Evolutionary conservation across 2,329 filamentous ascomycete species (phyloP).

Genomic region (Beauveria pseudobassiana): DNA sequence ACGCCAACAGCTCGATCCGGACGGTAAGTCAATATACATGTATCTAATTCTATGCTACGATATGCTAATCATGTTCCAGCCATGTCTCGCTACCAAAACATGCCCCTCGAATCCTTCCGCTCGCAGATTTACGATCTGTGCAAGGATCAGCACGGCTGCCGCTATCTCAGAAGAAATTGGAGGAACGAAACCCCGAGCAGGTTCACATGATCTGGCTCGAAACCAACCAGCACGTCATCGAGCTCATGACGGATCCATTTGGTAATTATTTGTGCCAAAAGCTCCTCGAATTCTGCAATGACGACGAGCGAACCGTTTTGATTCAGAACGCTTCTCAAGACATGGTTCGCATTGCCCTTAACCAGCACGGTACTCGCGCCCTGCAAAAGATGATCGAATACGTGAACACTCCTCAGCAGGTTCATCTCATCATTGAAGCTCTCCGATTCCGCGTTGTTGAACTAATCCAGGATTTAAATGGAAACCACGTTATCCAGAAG

Average conservation of each 20-base stretch:
- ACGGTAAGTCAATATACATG: constrained; percentile 41
- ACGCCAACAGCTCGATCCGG: constrained; percentile 64
- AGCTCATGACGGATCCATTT: constrained; percentile 98
- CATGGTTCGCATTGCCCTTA: constrained; percentile 88
- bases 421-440: constrained; percentile 78
- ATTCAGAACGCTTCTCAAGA: constrained; percentile 84
- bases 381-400: constrained; percentile 99
- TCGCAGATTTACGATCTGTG: constrained; percentile 85
- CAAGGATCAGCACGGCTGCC: constrained; percentile 97
- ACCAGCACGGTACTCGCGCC: constrained; percentile 93
- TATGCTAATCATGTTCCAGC: constrained; percentile 33
- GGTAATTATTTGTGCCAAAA: constrained; percentile 99
- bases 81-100: constrained; percentile 76
- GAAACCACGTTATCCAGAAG: constrained; percentile 98
- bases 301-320: constrained; percentile 87
- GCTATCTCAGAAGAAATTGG: constrained; percentile 96
- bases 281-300: constrained; percentile 87
- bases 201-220: constrained; percentile 92
- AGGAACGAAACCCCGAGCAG: constrained; percentile 76
- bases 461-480: constrained; percentile 93
- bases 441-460: constrained; percentile 80
- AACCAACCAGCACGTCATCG: constrained; percentile 87
- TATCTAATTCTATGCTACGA: not conserved
- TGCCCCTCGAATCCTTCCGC: constrained; percentile 69
- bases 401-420: constrained; percentile 78